Percentiles rank a stretch among this genome's conserved stretches.
phyloP scores from a whole-genome alignment of 768 basidiomycete species.

The Boletales sp. region DNA sequence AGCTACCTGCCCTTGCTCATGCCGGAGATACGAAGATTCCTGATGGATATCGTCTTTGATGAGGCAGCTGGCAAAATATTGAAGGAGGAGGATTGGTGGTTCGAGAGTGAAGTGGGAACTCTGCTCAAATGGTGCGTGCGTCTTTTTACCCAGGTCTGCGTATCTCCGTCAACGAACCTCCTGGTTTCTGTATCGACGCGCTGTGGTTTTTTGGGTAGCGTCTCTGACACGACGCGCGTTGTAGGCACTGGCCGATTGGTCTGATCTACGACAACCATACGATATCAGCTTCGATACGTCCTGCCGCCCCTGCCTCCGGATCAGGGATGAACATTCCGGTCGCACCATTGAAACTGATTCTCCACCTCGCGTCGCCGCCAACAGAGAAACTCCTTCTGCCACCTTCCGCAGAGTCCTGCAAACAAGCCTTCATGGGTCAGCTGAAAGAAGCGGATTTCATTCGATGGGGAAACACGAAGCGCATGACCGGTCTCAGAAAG shows the following conservation, averaged over 20 bases:
- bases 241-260: constrained; percentile 98
- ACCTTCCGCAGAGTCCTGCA: constrained; percentile 81
- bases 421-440: constrained; percentile 93
- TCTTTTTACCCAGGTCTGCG: neutral
- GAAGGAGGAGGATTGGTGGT: constrained; percentile 96
- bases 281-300: constrained; percentile 56
- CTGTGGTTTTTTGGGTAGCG: neutral
- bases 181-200: neutral
- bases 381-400: constrained; percentile 80
- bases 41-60: constrained; percentile 91
- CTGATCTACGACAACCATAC: constrained; percentile 86
- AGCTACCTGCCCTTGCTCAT: constrained; percentile 90
- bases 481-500: constrained; percentile 87
- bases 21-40: constrained; percentile 82
- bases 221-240: constrained; percentile 8
- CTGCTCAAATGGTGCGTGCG: constrained; percentile 79
- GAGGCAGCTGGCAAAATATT: constrained; percentile 71
- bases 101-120: constrained; percentile 82
- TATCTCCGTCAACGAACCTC: neutral
- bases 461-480: constrained; percentile 93
- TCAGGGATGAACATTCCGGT: constrained; percentile 37
- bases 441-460: constrained; percentile 97
- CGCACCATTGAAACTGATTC: constrained; percentile 68
- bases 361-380: constrained; percentile 87
- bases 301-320: constrained; percentile 34